Evolutionary conservation across 345 rosid genomes (phyloP).

Genomic region (Eutrema japonicum): DNA sequence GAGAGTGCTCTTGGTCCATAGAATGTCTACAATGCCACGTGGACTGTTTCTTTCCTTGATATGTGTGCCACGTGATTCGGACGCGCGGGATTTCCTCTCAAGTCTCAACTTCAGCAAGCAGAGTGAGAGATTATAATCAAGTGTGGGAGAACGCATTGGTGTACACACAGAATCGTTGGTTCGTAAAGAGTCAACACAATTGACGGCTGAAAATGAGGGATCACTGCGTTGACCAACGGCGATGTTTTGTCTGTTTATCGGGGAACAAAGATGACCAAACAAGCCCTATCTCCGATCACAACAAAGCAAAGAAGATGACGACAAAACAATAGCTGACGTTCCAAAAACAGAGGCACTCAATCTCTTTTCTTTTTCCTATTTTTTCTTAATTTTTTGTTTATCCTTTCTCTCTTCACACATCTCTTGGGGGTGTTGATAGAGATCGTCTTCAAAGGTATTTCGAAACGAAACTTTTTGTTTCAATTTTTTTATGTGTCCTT

Average conservation of each 20-base stretch:
- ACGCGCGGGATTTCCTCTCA: conserved; percentile 25
- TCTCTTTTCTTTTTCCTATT: not conserved
- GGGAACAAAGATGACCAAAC: conserved; percentile 69
- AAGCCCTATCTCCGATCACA: conserved; percentile 49
- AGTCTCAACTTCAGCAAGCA: conserved; percentile 31
- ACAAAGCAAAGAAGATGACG: conserved; percentile 23
- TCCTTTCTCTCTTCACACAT: conserved; percentile 9
- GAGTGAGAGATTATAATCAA: not conserved
- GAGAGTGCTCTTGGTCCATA: not conserved
- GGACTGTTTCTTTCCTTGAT: not conserved
- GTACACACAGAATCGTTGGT: not conserved
- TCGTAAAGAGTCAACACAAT: conserved; percentile 24
- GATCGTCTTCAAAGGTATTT: conserved; percentile 27
- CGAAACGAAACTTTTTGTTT: not conserved
- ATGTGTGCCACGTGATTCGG: conserved; percentile 36
- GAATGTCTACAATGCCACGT: not conserved
- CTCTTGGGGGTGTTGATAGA: not conserved
- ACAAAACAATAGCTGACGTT: conserved; percentile 14
- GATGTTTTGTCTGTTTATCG: conserved; percentile 48
- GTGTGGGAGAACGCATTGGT: not conserved
- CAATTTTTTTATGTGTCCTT: not conserved
- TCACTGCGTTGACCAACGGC: conserved; percentile 25
- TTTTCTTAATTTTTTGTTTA: too few species aligned
- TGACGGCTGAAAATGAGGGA: conserved; percentile 36
- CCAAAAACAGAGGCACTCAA: conserved; percentile 35